Conservation (phyloP, 2,329 filamentous ascomycete species). For the Verticillium zaregamsianum region DNA sequence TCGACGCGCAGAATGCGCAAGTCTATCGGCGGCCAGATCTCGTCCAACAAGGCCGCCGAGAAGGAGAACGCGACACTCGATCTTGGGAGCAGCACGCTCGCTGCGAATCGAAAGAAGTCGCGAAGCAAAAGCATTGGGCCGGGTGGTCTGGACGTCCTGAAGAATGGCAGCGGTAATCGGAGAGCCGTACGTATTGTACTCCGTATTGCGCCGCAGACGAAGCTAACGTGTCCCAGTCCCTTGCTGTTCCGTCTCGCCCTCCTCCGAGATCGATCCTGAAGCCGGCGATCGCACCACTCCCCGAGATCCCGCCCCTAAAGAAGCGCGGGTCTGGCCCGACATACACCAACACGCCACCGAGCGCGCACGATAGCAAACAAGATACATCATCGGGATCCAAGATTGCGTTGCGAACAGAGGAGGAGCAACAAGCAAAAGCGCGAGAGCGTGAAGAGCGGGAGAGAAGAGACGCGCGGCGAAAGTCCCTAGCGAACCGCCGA, state of each 20-base stretch:
- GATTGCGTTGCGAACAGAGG: conserved; percentile 63
- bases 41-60: conserved; percentile 35
- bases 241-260: conserved; percentile 47
- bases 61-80: conserved; percentile 78
- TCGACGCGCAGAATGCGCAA: conserved; percentile 60
- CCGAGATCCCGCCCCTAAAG: conserved; percentile 65
- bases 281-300: conserved; percentile 64
- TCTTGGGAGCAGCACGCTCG: conserved; percentile 46
- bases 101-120: conserved; percentile 60
- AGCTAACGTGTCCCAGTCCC: conserved; percentile 38
- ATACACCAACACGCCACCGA: conserved; percentile 1
- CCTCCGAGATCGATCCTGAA: conserved; percentile 73
- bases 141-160: conserved; percentile 79
- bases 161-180: conserved; percentile 70
- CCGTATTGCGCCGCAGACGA: not conserved
- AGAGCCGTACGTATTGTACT: conserved; percentile 59
- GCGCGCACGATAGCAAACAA: not conserved
- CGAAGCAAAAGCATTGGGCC: conserved; percentile 96
- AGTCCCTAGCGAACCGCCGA: conserved; percentile 86
- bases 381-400: conserved; percentile 41
- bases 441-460: conserved; percentile 68
- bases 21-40: conserved; percentile 52
- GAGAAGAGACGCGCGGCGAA: conserved; percentile 81
- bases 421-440: conserved; percentile 66
- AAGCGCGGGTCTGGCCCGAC: conserved; percentile 10